These are phyloP conservation scores for Hirsutella thompsonii DNA, from an alignment of 2,329 filamentous ascomycete species.

Conservation along the genomic window DNA sequence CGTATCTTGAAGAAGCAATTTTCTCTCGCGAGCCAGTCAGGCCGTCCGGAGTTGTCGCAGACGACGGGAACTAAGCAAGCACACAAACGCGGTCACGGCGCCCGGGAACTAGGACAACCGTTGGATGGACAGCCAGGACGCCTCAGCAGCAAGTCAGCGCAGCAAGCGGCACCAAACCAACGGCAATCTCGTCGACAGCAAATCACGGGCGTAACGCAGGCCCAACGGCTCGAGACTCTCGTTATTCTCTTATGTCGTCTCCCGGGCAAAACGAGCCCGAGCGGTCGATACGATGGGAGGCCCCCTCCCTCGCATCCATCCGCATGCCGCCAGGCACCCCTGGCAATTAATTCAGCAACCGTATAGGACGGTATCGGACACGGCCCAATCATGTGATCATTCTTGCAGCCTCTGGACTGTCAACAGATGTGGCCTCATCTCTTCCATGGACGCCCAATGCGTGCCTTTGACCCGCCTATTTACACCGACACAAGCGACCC, in stretches of 20 bases:
- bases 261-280: neutral
- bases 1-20: neutral
- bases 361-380: neutral
- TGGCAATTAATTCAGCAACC: neutral
- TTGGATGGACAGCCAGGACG: neutral
- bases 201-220: no score
- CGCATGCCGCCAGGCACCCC: neutral
- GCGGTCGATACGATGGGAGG: neutral
- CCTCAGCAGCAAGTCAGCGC: no score
- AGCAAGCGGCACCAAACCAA: no score
- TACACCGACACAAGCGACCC: neutral
- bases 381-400: constrained; percentile 10
- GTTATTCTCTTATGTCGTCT: no score
- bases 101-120: neutral
- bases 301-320: neutral
- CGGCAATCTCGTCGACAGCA: no score
- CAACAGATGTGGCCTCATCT: constrained; percentile 6
- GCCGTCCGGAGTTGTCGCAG: neutral
- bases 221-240: no score
- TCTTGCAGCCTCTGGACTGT: neutral
- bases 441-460: neutral
- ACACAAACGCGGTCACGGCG: neutral
- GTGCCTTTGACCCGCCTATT: neutral
- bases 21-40: neutral
- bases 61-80: neutral